Evolutionary conservation across 2,329 filamentous ascomycete species (phyloP), one percentile per base, ranked within the genome.

Genomic region (Arthrobotrys musiformis): DNA sequence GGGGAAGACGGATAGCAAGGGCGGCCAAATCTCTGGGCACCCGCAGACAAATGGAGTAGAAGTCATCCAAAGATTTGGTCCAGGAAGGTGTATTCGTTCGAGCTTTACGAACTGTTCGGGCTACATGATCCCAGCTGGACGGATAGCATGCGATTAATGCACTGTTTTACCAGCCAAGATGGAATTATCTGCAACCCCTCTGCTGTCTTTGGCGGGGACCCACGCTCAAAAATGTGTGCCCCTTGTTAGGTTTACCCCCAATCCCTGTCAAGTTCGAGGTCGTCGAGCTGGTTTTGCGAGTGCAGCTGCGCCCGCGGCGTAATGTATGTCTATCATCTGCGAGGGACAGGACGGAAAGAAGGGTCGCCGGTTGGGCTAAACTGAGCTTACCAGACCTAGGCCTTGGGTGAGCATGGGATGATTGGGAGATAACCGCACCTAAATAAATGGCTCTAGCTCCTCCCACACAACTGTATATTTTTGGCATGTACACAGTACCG

Each of bases 321-420:
- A 56, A 70, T 61, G 50, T 54, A 74, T 69, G 70, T 66, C 60
- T 62, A 63, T 69, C 73, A 77, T 70, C 66, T 70, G 73, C 73
- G 73, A 77, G 73, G 73, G 73, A 77, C 73, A 56, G 52, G 42
- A 66, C 50, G 73, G 61, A 67, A 77, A 63, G 61, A 70, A 61
- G 60, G 48, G 58, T 64, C 37, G 48, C 70, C 61, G 52, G 63
- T 63, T 54, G 70, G 44, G 54, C 37, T 61, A 44, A 61, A 60
- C 19, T 37, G 54, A 75, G 63, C 69, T 66, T 50, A 46, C 58
- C 56, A 63, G 54, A 54, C 35, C 64, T 50, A 50, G 40, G n/a
- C n/a, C 54, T 35, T 40, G 17, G 48, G 33, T 33, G 22, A 54
- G 40, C 63, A 67, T 67, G 66, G 63, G 50, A 60, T 28, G 35